Conservation (phyloP, 495 filamentous ascomycete species). For the Acidiella bohemica region DNA sequence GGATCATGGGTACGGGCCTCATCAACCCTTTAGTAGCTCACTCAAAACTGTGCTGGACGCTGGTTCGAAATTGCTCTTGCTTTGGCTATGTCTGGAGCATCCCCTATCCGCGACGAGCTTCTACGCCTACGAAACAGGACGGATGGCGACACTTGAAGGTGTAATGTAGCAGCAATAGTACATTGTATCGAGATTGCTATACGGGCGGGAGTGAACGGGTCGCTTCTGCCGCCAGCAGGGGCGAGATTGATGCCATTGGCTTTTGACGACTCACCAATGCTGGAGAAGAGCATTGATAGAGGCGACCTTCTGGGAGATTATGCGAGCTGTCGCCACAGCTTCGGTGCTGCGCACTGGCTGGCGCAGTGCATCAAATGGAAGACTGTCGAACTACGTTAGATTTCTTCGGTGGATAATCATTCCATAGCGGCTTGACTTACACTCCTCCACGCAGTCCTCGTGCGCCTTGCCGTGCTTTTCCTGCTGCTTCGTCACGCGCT, state of each 20-base stretch:
- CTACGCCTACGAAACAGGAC: no score
- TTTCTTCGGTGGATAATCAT: neutral
- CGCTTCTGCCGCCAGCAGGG: neutral
- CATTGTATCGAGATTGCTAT: constrained; percentile 19
- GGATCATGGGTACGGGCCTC: no score
- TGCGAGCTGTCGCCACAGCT: constrained; percentile 82
- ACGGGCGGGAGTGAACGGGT: constrained; percentile 8
- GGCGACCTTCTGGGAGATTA: constrained; percentile 39
- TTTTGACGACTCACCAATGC: no score
- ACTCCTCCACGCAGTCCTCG: constrained; percentile 99
- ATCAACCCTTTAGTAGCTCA: no score
- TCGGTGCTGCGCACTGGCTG: constrained; percentile 79
- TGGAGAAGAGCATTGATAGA: no score
- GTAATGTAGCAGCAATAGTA: constrained; percentile 11
- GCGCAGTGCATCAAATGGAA: constrained; percentile 97
- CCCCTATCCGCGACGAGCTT: no score
- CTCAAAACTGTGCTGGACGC: no score
- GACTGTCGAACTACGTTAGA: constrained; percentile 48
- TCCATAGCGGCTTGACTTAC: constrained; percentile 43
- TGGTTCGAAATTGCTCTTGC: no score
- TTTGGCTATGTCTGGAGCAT: no score
- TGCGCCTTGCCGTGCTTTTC: constrained; percentile 52
- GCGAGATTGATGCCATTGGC: no score
- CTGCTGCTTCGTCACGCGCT: constrained; percentile 68
- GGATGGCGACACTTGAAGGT: no score